A percentile compares a stretch with the other conserved stretches of the same genome.
Evolutionary conservation across 306 rosid genomes (phyloP).

Genomic region (Lupinus albus): DNA sequence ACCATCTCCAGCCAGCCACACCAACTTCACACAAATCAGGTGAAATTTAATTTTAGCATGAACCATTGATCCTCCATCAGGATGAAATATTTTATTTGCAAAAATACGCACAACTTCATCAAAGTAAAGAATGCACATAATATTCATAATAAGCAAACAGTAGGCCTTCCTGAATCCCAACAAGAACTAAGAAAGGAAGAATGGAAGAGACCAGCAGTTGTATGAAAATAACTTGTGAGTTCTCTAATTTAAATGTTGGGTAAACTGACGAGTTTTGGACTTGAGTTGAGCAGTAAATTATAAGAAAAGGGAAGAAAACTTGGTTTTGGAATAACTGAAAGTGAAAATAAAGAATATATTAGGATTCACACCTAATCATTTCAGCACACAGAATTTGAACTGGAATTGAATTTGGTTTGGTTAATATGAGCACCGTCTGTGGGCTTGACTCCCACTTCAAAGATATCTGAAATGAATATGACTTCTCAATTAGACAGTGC

Average conservation of each 20-base stretch:
- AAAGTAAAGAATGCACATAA: background rate
- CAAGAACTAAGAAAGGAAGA: slow-evolving; percentile 15
- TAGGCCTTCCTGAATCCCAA: slow-evolving; percentile 25
- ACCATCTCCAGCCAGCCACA: slow-evolving; percentile 22
- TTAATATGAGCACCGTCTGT: slow-evolving; percentile 85
- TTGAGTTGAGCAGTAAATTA: slow-evolving; percentile 14
- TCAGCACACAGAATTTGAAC: slow-evolving; percentile 88
- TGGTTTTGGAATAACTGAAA: slow-evolving; percentile 26
- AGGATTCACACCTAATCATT: slow-evolving; percentile 72
- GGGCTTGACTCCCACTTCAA: slow-evolving; percentile 95
- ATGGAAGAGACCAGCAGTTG: slow-evolving; percentile 19
- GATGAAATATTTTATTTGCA: background rate
- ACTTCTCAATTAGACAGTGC: slow-evolving; percentile 46
- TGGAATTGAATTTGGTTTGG: slow-evolving; percentile 83
- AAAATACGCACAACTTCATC: background rate
- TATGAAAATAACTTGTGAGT: slow-evolving; percentile 20
- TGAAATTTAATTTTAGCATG: background rate
- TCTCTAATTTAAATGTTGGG: slow-evolving; percentile 36
- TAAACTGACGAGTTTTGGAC: too few relatives aligned
- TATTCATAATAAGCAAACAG: slow-evolving; percentile 8
- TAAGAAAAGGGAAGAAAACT: slow-evolving; percentile 16
- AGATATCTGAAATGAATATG: slow-evolving; percentile 73
- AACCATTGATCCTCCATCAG: background rate
- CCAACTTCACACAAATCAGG: slow-evolving; percentile 1
- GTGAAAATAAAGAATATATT: slow-evolving; percentile 31